Base-by-base conservation (phyloP, 108 stramenopile genomes). In the Nannochloropsis gaditana region DNA sequence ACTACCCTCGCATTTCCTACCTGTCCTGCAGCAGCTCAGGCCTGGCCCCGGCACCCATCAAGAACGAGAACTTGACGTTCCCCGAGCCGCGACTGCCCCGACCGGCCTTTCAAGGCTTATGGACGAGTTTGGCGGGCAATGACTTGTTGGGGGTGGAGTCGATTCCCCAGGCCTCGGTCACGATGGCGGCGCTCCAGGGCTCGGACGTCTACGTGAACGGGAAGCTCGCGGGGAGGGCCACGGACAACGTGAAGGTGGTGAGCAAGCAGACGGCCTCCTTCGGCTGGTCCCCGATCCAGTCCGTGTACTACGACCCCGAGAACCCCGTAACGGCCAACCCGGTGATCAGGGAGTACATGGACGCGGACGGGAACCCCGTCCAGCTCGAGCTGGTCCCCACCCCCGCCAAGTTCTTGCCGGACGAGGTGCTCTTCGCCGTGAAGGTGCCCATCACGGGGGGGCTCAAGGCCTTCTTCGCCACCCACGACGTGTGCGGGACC, bases 401-500 rank as follows among this genome's bases (percentile, higher is more conserved):
- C 59, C 59, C 59, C n/a, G 59, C 59, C 4, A 73, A 73, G 15
- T 73, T 73, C n/a, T 6, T 73, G 59, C 59, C 59, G 15, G 59
- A 73, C 15, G 59, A 73, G 1, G 59, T 73, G 59, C 15, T n/a
- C 4, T 8, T 73, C 19, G 59, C 59, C 3, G n/a, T 73, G 15
- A 73, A 73, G 59, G 59, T 73, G 19, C 59, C 59, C n/a, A n/a
- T 73, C 19, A 73, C 59, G 6, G 59, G n/a, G 59, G 59, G 19
- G 4, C 31, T 31, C 31, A 73, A 73, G 59, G 59, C 59, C 19
- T 73, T 73, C 59, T 73, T 73, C n/a, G 59, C 59, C 6, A 73
- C 59, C 19, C 59, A 73, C 59, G 59, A 73, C 59, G 59, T 73
- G 59, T 73, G 59, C 59, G 59, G 59, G 59, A 73, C 59, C 59